Evolutionary conservation across 306 rosid species (phyloP).

Genomic region (Echinosophora koreensis): DNA sequence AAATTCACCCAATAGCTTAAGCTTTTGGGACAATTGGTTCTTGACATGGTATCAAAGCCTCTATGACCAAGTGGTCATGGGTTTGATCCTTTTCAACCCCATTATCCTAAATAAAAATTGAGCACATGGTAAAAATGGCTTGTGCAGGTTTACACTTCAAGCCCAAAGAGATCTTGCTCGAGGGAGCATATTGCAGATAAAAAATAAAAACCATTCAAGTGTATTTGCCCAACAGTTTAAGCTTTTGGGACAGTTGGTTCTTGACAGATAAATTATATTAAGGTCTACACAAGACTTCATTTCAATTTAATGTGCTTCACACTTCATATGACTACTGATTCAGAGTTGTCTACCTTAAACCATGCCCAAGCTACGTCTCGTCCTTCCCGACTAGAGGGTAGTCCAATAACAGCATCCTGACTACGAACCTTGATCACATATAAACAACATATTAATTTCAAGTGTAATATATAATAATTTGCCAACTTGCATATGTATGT

Average conservation of each 20-base stretch:
- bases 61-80: neutral
- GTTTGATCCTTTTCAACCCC: neutral
- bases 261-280: too few species aligned
- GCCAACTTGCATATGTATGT: conserved; percentile 4
- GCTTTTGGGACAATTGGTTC: neutral
- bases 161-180: too few species aligned
- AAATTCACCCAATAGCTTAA: neutral
- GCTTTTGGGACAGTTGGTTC: too few species aligned
- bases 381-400: conserved; percentile 65
- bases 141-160: too few species aligned
- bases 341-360: conserved; percentile 74
- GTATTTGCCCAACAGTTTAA: too few species aligned
- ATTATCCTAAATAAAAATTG: too few species aligned
- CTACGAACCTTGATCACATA: conserved; percentile 70
- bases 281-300: neutral
- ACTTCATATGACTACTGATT: conserved; percentile 28
- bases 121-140: neutral
- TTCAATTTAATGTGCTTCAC: conserved; percentile 34
- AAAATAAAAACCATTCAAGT: too few species aligned
- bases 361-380: conserved; percentile 89
- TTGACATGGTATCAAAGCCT: neutral
- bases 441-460: conserved; percentile 48
- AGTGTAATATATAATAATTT: conserved; percentile 18
- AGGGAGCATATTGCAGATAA: too few species aligned
- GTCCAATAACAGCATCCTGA: conserved; percentile 86